Evolutionary conservation across 1,139 yeast species (phyloP), one percentile per base, ranked within the genome.

Genomic region (Kluyveromyces marxianus): DNA sequence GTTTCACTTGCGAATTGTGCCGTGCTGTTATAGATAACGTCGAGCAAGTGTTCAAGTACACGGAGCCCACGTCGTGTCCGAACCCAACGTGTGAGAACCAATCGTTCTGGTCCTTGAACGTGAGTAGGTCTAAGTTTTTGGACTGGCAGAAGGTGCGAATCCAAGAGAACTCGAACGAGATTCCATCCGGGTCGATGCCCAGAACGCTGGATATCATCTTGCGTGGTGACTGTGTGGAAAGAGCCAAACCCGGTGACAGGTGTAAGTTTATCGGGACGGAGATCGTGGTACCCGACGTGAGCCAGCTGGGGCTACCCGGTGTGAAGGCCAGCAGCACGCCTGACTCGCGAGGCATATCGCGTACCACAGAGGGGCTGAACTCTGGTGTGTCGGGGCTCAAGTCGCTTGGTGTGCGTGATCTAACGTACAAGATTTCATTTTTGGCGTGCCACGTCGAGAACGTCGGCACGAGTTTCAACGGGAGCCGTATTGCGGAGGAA

Each of bases 121-220:
- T 90, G 24, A 66, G 86, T 29, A 88, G 89, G 65, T 87, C 96
- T 0, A 88, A 83, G 53, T 92, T 92, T 59, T 75, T 88, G 52
- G 98, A 92, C 70, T 92, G 99, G 99, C 99, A 92, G 67, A 85
- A 87, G 56, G 95, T 90, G 26, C 77, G 98, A 55, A 85, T 92
- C 51, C 99, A 92, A 65, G 99, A 92, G 63, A 94, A 92, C 60
- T 80, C 97, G 14, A 85, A 76, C 57, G 98, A 92, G 67, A 92
- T 92, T 49, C 99, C 99, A 28, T 89, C 97, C 0, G 99, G 99
- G 30, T 88, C 97, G 2, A 92, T 92, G 99, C 99, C 99, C 34
- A 78, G 99, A 65, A 92, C 97, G 7, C 69, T 92, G 55, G 98
- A 92, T 65, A 95, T 92, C 28, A 85, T 92, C 47, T 69, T 92